A percentile compares a stretch with the other conserved stretches of the same genome.
Conservation (phyloP, 306 rosid genomes). For the Lagenaria siceraria region DNA sequence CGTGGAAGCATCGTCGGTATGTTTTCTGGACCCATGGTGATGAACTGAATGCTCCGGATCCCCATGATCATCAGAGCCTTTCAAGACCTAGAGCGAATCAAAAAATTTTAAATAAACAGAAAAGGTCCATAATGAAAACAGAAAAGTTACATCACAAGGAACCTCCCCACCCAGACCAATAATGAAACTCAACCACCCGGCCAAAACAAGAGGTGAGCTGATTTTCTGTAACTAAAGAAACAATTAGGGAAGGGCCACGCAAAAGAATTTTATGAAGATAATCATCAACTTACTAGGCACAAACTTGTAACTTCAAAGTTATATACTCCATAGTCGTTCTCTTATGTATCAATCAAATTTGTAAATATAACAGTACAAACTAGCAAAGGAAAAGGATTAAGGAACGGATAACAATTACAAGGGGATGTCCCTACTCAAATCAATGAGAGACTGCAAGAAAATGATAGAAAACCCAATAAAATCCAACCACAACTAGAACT, state of each 20-base stretch:
- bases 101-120: not conserved
- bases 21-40: slow-evolving; percentile 41
- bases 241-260: not conserved
- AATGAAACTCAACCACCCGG: not conserved
- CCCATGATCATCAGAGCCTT: slow-evolving; percentile 46
- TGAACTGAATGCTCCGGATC: slow-evolving; percentile 14
- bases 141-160: not conserved
- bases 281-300: not conserved
- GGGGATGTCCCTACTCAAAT: not conserved
- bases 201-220: not conserved
- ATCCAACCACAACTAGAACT: not conserved
- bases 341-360: not conserved
- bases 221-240: not conserved
- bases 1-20: slow-evolving; percentile 41
- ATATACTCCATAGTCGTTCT: not conserved
- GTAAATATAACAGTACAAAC: not conserved
- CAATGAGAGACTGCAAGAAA: not conserved
- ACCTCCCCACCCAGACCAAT: not conserved
- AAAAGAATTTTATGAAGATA: not conserved
- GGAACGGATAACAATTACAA: not conserved
- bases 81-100: slow-evolving; percentile 42
- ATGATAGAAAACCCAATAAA: not conserved
- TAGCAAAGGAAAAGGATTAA: not conserved
- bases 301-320: not conserved
- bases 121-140: not conserved